Base-by-base conservation (phyloP, 2,329 filamentous ascomycete species). In the Colletotrichum cereale region DNA sequence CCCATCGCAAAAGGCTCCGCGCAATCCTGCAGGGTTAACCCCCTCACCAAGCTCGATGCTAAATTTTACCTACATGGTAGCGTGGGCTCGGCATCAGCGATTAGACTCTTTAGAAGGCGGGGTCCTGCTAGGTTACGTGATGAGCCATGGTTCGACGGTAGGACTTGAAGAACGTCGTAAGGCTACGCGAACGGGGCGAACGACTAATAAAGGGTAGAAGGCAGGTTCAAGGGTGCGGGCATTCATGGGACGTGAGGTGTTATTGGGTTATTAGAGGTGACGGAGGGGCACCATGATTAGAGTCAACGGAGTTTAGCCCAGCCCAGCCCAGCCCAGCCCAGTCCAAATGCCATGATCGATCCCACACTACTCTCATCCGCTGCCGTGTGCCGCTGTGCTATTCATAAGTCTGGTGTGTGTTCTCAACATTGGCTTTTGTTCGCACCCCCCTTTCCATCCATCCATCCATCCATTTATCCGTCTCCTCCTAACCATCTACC, bases 271-370 rank as follows among this genome's bases (percentile, higher is more conserved):
- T 52, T 50, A 21, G 31, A 29, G 44, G 31, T 38, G 55, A 31
- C 14, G 5, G 53, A 38, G 12, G 38, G 56, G 42, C 21, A 26
- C 26, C 31, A 56, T 66, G 65, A 69, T 69, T 64, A 69, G 66
- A 64, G 69, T 72, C 60, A 61, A 60, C 66, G 36, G 50, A 71
- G 56, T 62, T 62, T 52, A 55, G 56, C 57, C 47, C 47, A 61
- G 38, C 52, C 44, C 40, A 67, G 67, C 67, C 52, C 66, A 69
- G 52, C 56, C 63, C 53, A 42, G 62, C 62, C 55, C 55, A 66
- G 67, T 61, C 63, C 62, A 60, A 72, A 58, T 48, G 52, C 69
- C 60, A 64, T 63, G 53, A 69, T 69, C 65, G 53, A 69, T 69
- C 58, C 65, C 69, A 69, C 36, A 44, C 48, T 42, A 29, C 53